These are phyloP conservation scores for Porphyrellus sp. DNA, from an alignment of 1,284 basidiomycete genomes.

Conservation along the genomic window DNA sequence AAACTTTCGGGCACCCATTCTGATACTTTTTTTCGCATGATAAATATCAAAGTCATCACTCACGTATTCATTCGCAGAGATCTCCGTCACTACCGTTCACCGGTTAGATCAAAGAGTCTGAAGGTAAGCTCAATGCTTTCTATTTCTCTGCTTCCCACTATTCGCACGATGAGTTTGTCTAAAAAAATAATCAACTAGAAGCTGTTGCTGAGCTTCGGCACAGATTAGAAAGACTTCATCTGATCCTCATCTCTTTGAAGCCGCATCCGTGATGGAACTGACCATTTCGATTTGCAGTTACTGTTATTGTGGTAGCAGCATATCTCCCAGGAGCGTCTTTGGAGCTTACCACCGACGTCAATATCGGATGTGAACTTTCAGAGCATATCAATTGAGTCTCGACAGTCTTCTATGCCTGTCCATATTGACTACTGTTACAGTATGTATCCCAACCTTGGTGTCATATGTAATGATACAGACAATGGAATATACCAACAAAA, in stretches of 20 bases:
- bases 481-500: neutral
- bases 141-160: neutral
- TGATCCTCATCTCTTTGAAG: conserved; percentile 13
- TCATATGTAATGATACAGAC: conserved; percentile 9
- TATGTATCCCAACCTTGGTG: neutral
- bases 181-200: conserved; percentile 72
- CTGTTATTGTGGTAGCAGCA: neutral
- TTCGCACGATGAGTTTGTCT: conserved; percentile 32
- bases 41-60: neutral
- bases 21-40: conserved; percentile 40
- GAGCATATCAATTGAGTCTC: neutral
- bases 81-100: neutral
- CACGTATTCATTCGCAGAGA: neutral
- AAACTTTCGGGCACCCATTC: conserved; percentile 71
- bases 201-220: conserved; percentile 74
- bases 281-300: neutral
- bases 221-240: conserved; percentile 46
- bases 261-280: neutral
- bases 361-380: neutral
- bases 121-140: conserved; percentile 13
- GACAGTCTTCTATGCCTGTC: neutral
- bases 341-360: neutral
- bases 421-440: neutral
- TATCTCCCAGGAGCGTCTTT: neutral
- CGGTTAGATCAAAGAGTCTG: fast-evolving